phyloP scores from a whole-genome alignment of 768 basidiomycete genomes.

The Boletus vinaceobasis region DNA sequence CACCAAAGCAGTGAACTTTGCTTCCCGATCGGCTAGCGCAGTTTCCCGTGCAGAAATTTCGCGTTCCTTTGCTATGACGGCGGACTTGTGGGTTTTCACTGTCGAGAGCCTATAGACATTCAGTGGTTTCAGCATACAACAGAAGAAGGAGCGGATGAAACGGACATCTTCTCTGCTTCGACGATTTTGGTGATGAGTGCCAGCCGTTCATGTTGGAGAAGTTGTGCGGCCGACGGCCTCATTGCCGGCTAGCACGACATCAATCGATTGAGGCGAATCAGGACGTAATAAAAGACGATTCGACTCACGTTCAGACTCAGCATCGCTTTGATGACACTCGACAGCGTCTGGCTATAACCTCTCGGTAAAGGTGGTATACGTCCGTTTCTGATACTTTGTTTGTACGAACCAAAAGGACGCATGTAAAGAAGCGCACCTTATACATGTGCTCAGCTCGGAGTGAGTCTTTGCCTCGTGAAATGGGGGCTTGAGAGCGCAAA shows the following conservation, averaged over 20 bases:
- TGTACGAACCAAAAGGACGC: background rate
- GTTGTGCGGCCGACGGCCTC: constrained; percentile 78
- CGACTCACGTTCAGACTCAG: constrained; percentile 70
- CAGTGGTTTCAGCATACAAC: background rate
- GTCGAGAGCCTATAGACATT: constrained; percentile 47
- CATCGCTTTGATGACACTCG: constrained; percentile 82
- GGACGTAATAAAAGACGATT: background rate
- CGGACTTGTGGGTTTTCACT: constrained; percentile 62
- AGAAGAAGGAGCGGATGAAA: background rate
- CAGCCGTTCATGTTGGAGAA: constrained; percentile 76
- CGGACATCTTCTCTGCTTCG: constrained; percentile 78
- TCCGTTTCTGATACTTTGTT: constrained; percentile 53
- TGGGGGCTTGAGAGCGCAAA: constrained; percentile 90
- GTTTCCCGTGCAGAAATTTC: constrained; percentile 60
- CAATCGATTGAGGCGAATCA: background rate
- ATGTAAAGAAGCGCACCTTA: constrained; percentile 51
- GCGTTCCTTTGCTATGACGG: constrained; percentile 56
- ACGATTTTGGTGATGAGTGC: constrained; percentile 67
- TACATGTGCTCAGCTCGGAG: constrained; percentile 75
- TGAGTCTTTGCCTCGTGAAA: constrained; percentile 94
- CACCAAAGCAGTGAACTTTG: constrained; percentile 44
- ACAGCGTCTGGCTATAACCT: constrained; percentile 72
- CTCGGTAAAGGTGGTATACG: constrained; percentile 88
- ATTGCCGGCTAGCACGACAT: constrained; percentile 62
- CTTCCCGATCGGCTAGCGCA: constrained; percentile 53